These are phyloP conservation scores for Rhizoctonia solani DNA, from an alignment of 1,284 basidiomycete genomes.

Conservation along the genomic window DNA sequence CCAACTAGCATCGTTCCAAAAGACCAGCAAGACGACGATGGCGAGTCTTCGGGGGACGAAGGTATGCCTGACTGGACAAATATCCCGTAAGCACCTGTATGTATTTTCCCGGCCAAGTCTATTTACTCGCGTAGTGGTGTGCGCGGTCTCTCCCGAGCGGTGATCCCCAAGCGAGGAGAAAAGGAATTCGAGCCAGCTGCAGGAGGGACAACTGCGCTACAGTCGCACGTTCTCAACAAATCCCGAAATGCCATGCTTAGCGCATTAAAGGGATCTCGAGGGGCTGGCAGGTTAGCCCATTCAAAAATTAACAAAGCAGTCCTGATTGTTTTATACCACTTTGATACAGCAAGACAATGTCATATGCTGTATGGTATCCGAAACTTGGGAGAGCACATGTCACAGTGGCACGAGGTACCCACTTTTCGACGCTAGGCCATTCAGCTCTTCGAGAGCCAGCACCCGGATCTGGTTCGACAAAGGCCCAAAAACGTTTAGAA, in stretches of 20 bases:
- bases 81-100: conserved; percentile 49
- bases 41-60: conserved; percentile 58
- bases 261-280: conserved; percentile 71
- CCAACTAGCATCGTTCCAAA: conserved; percentile 38
- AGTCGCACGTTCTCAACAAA: conserved; percentile 71
- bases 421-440: conserved; percentile 79
- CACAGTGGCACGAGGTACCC: conserved; percentile 70
- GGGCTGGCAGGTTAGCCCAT: conserved; percentile 49
- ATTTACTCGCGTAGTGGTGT: conserved; percentile 38
- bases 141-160: conserved; percentile 43
- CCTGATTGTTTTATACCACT: neutral
- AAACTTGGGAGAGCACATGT: conserved; percentile 66
- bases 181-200: conserved; percentile 91
- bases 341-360: conserved; percentile 64
- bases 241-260: conserved; percentile 83
- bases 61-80: conserved; percentile 63
- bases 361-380: conserved; percentile 75
- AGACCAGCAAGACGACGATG: conserved; percentile 51
- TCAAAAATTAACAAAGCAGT: neutral
- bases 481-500: conserved; percentile 59
- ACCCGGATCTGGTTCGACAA: conserved; percentile 40
- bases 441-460: conserved; percentile 54
- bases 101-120: neutral
- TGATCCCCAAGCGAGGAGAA: conserved; percentile 90
- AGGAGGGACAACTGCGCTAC: conserved; percentile 77